These are phyloP conservation scores for Elaeis guineensis DNA, from an alignment of 176 grass and related monocot genomes.

Conservation along the genomic window DNA sequence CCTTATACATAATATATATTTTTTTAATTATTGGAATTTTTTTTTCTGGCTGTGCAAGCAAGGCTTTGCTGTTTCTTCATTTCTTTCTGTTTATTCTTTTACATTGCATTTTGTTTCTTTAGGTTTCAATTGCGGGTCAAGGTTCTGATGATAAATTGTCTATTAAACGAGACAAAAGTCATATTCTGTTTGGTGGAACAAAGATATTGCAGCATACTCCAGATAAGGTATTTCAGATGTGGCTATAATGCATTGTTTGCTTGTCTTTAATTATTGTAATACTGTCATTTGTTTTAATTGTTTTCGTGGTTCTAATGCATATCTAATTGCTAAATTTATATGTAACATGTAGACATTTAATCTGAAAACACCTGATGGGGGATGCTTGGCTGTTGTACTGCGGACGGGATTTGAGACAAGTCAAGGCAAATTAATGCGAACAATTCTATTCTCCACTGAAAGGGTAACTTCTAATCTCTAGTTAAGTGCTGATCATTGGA, in stretches of 20 bases:
- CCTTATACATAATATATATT: background rate
- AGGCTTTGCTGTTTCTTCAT: too few relatives aligned
- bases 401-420: constrained; percentile 99
- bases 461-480: constrained; percentile 54
- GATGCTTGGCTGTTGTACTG: constrained; percentile 87
- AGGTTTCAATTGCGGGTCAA: constrained; percentile 71
- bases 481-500: constrained; percentile 11
- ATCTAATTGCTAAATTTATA: constrained; percentile 15
- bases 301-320: constrained; percentile 2
- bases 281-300: background rate
- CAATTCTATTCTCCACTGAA: constrained; percentile 98
- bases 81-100: background rate
- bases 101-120: constrained; percentile 27
- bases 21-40: background rate
- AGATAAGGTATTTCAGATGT: constrained; percentile 62
- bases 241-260: too few relatives aligned
- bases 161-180: constrained; percentile 94
- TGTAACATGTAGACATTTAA: constrained; percentile 49
- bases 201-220: constrained; percentile 97
- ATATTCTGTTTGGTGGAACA: constrained; percentile 96
- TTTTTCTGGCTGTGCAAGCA: too few relatives aligned
- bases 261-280: too few relatives aligned
- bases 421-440: constrained; percentile 98
- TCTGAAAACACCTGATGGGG: constrained; percentile 90
- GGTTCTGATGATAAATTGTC: constrained; percentile 73